Conservation (phyloP, 768 basidiomycete species). For the Termitomyces heimii region DNA sequence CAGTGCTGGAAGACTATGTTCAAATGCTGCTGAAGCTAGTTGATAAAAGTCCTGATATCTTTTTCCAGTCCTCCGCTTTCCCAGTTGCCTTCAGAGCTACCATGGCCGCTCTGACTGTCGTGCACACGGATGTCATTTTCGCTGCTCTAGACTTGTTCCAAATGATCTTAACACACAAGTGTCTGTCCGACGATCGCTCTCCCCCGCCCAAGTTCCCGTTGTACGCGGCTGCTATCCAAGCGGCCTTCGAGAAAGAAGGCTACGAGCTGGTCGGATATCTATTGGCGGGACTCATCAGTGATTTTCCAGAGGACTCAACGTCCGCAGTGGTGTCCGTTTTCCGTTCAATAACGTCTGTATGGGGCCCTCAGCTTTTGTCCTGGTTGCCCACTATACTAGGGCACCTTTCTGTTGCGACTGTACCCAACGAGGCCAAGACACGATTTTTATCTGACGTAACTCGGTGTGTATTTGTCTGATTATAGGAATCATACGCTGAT, state of each 20-base stretch:
- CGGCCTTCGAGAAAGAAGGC: conserved; percentile 65
- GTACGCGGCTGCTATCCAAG: conserved; percentile 58
- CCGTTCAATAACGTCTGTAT: conserved; percentile 58
- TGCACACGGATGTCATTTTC: conserved; percentile 79
- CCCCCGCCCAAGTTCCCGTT: conserved; percentile 55
- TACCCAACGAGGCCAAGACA: conserved; percentile 60
- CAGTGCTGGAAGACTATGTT: conserved; percentile 93
- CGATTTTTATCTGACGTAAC: conserved; percentile 72
- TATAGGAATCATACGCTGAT: background rate
- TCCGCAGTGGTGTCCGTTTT: conserved; percentile 74
- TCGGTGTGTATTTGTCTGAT: conserved; percentile 42
- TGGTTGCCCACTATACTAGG: conserved; percentile 75
- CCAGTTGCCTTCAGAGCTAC: conserved; percentile 70
- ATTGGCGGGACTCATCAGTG: conserved; percentile 73
- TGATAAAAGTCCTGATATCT: conserved; percentile 62
- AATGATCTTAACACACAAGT: conserved; percentile 69
- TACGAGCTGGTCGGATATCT: conserved; percentile 62
- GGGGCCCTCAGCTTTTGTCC: conserved; percentile 58
- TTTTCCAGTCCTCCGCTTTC: conserved; percentile 76
- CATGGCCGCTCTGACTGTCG: conserved; percentile 75
- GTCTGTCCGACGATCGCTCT: conserved; percentile 37
- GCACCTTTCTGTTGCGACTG: conserved; percentile 54
- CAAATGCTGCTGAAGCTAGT: conserved; percentile 71
- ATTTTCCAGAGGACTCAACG: conserved; percentile 84
- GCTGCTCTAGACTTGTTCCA: conserved; percentile 79